Evolutionary conservation across 1,284 basidiomycete genomes (phyloP).

Genomic region (Leccinum solheimii): DNA sequence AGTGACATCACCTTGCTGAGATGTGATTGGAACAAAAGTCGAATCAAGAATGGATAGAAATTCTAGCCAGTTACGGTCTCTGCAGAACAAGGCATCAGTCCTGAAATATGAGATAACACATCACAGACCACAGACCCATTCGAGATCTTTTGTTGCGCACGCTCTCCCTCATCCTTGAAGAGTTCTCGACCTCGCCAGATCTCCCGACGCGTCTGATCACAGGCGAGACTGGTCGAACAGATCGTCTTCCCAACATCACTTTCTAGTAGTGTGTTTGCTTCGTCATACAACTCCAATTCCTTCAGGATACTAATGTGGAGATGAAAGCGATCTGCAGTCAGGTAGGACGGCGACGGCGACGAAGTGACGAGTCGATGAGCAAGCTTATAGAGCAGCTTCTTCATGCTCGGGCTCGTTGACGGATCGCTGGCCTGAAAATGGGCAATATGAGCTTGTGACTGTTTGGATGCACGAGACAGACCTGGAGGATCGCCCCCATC

Average conservation of each 20-base stretch:
- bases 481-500: constrained; percentile 79
- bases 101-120: background rate
- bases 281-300: constrained; percentile 65
- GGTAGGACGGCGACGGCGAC: constrained; percentile 58
- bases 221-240: constrained; percentile 69
- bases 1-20: constrained; percentile 24
- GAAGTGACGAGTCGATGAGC: constrained; percentile 67
- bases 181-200: constrained; percentile 59
- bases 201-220: constrained; percentile 73
- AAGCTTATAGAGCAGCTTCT: constrained; percentile 66
- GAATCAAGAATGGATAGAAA: constrained; percentile 73
- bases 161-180: constrained; percentile 57
- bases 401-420: constrained; percentile 59
- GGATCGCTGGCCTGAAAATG: constrained; percentile 59
- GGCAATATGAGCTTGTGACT: constrained; percentile 15
- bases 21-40: constrained; percentile 49
- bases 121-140: constrained; percentile 46
- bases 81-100: constrained; percentile 32
- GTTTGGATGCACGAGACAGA: constrained; percentile 26
- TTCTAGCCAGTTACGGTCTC: constrained; percentile 85
- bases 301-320: constrained; percentile 72
- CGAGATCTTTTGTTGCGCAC: constrained; percentile 54
- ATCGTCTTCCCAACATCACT: constrained; percentile 65
- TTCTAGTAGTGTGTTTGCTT: constrained; percentile 69
- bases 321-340: constrained; percentile 73